Evolutionary conservation across 2,329 filamentous ascomycete species (phyloP), one percentile per base, ranked within the genome.

Genomic region (Fusarium pseudonygamai): DNA sequence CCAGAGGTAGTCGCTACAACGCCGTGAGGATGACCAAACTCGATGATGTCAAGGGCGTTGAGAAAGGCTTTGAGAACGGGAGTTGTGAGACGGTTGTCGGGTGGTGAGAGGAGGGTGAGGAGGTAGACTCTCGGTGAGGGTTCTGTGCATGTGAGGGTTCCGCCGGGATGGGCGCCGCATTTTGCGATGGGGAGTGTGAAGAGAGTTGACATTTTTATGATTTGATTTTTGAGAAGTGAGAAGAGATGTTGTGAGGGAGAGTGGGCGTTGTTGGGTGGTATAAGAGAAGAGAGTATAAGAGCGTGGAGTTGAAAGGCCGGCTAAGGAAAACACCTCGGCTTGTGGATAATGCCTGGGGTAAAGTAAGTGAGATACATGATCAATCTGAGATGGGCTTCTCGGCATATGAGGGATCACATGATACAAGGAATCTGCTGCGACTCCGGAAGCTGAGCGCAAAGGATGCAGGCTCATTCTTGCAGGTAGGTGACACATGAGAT

Each of bases 1-100:
- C 87, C 89, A 46, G 91, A 93, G 1, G 93, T 96, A 10, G 93
- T 96, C 66, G 95, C 85, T 20, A 96, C 86, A 11, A 95, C 93
- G 59, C 93, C 93, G n/a, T 88, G 87, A 1, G 88, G 85, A 77
- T 92, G 86, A 53, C 79, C 87, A 67, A 90, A 88, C 81, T 95
- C 92, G 77, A 96, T 83, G 28, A 93, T 90, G 83, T 96, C 93
- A 70, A 96, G 89, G 8, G 93, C 92, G 16, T 91, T 84, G 37
- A 93, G 84, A 42, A 96, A 82, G 18, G 93, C 87, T 65, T 88
- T 84, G 83, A 91, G 92, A 78, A 95, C 92, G 43, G 87, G 83
- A 3, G 90, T 90, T 3, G 90, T 92, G 50, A 96, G 87, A 42
- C 93, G 89, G 83, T 96, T 96, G 83, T 96, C 93, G 3, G 91